Percentiles rank a stretch among this genome's conserved stretches.
phyloP scores from a whole-genome alignment of 108 stramenopile species.

The Epithemia pelagica region DNA sequence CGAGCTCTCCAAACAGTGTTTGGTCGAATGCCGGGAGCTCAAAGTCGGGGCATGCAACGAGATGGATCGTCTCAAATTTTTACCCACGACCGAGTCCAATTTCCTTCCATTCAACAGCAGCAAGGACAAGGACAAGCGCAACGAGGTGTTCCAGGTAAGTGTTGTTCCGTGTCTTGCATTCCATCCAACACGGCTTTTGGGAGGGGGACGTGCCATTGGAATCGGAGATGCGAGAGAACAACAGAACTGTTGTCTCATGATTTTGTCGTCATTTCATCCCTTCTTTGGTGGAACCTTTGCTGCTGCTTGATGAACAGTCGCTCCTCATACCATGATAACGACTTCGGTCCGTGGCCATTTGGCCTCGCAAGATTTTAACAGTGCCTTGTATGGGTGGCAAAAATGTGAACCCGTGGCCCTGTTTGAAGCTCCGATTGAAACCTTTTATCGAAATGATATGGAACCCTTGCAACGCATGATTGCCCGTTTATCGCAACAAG shows the following conservation, averaged over 20 bases:
- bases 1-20: constrained; percentile 81
- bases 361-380: constrained; percentile 62
- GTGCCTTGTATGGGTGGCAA: constrained; percentile 55
- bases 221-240: too few relatives aligned
- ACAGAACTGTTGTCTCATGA: too few relatives aligned
- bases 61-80: constrained; percentile 61
- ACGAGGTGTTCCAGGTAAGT: not conserved
- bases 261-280: not conserved
- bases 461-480: constrained; percentile 66
- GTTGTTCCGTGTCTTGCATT: too few relatives aligned
- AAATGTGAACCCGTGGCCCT: constrained; percentile 57
- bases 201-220: too few relatives aligned
- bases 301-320: constrained; percentile 2
- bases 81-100: constrained; percentile 61
- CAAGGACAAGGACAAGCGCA: too few relatives aligned
- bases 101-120: constrained; percentile 54
- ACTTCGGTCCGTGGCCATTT: constrained; percentile 84
- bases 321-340: constrained; percentile 80
- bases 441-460: constrained; percentile 64
- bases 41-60: constrained; percentile 31
- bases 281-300: too few relatives aligned
- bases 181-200: too few relatives aligned
- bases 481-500: constrained; percentile 26
- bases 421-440: constrained; percentile 78
- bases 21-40: constrained; percentile 34